Conservation (phyloP, 1,139 yeast genomes). For the Lodderomyces pseudojiufengensis region DNA sequence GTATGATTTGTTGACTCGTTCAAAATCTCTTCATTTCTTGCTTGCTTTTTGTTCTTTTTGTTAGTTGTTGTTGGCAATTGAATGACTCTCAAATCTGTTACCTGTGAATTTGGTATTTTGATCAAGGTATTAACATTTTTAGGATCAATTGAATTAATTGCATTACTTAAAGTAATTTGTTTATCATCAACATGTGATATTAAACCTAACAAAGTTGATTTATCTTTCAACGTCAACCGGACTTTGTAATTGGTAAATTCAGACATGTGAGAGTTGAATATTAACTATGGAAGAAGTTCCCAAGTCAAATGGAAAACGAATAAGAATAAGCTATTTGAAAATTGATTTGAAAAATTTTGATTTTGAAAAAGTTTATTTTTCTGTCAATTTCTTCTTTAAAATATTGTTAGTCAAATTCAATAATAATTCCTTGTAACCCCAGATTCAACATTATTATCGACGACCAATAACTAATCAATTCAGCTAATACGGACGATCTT, state of each 20-base stretch:
- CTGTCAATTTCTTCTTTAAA: no score
- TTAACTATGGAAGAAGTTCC: no score
- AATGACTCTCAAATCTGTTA: conserved; percentile 48
- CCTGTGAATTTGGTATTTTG: conserved; percentile 29
- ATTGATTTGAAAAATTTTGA: no score
- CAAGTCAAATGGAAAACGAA: neutral
- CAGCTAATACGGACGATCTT: no score
- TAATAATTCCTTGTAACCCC: no score
- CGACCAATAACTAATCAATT: no score
- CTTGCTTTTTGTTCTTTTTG: conserved; percentile 15
- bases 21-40: conserved; percentile 10
- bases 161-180: conserved; percentile 37
- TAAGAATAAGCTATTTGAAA: no score
- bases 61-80: conserved; percentile 38
- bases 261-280: conserved; percentile 14
- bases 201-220: conserved; percentile 42
- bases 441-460: no score
- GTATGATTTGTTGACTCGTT: conserved; percentile 29
- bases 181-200: conserved; percentile 43
- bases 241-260: conserved; percentile 58
- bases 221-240: conserved; percentile 45
- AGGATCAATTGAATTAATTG: conserved; percentile 20
- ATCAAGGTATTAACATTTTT: conserved; percentile 18
- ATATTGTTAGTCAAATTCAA: no score
- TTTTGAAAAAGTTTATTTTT: no score